A percentile compares a stretch with the other conserved stretches of the same genome.
Evolutionary conservation across 2,329 filamentous ascomycete genomes (phyloP).

Genomic region (Pseudogymnoascus sp.): DNA sequence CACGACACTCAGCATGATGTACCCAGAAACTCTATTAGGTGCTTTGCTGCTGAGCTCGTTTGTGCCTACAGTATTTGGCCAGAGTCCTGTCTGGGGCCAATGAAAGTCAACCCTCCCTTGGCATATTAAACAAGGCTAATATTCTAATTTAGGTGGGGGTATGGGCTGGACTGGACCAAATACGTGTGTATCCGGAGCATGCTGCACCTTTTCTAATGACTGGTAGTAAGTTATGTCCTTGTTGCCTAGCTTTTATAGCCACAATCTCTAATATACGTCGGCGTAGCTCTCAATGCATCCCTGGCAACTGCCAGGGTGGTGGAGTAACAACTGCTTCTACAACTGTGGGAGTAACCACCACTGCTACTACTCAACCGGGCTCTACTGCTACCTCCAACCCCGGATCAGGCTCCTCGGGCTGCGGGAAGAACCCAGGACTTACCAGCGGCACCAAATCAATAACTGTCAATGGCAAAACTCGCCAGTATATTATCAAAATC

Average conservation of each 20-base stretch:
- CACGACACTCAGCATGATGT: not conserved
- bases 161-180: not conserved
- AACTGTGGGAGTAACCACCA: not conserved
- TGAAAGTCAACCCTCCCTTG: not conserved
- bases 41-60: not conserved
- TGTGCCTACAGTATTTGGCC: not conserved
- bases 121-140: not conserved
- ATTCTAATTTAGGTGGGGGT: not conserved
- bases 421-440: constrained; percentile 28
- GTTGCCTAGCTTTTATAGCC: not conserved
- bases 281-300: not conserved
- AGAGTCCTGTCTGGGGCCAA: not conserved
- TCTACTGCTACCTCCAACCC: not conserved
- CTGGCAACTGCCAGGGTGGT: not conserved
- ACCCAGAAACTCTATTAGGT: not conserved
- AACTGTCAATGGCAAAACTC: constrained; percentile 32
- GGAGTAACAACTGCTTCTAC: not conserved
- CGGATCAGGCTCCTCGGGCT: constrained; percentile 25
- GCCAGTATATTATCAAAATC: constrained; percentile 34
- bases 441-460: constrained; percentile 29
- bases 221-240: not conserved
- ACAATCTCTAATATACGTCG: not conserved
- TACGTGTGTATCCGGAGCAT: not conserved
- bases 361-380: not conserved
- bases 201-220: not conserved